Base-by-base conservation (phyloP, 1,284 basidiomycete species). In the Ceratobasidium sp. region DNA sequence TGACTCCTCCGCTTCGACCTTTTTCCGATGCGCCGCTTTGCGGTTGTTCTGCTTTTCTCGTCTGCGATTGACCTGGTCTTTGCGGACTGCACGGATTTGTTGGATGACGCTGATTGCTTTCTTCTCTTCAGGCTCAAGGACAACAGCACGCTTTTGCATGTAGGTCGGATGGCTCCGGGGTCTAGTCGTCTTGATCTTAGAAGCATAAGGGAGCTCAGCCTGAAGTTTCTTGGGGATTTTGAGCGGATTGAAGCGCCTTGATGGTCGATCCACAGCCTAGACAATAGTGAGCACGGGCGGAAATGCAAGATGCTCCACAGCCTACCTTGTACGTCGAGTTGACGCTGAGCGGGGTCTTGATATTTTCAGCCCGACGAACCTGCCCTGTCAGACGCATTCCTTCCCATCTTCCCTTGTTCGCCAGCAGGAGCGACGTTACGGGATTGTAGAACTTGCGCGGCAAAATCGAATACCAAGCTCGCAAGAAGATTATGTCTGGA, bases 331-430 rank as follows among this genome's bases (percentile, higher is more conserved):
- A 99, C 3, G 88, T 88, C 66, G 95, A 98, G 80, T 98, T 94
- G 76, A 91, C 86, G 76, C 88, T 83, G 40, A 88, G 80, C 0
- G 95, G 96, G 6, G 95, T 94, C 79, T 93, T 92, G 56, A 96
- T 77, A 1, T 87, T 88, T 77, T 95, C 86, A 21, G 95, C 94
- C 25, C 89, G 86, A 16, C 97, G 87, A 25, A 99, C 89, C 79
- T 95, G 89, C 40, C 97, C 96, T 0, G 96, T 98, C 44, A 98
- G 85, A 42, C 97, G 89, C 96, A 99, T 99, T 0, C 96, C 96
- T 49, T 86, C 81, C 94, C 95, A 97, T 44, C 82, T 80, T 18
- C 82, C 81, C 81, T 96, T 95, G 80, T 94, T 86, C 28, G 89
- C 87, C 7, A 95, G 83, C 0, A 99, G 84, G 9, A 98, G 84